A percentile compares a stretch with the other conserved stretches of the same genome.
Evolutionary conservation across 2,329 filamentous ascomycete species (phyloP).

Genomic region (Curvularia spicifera): DNA sequence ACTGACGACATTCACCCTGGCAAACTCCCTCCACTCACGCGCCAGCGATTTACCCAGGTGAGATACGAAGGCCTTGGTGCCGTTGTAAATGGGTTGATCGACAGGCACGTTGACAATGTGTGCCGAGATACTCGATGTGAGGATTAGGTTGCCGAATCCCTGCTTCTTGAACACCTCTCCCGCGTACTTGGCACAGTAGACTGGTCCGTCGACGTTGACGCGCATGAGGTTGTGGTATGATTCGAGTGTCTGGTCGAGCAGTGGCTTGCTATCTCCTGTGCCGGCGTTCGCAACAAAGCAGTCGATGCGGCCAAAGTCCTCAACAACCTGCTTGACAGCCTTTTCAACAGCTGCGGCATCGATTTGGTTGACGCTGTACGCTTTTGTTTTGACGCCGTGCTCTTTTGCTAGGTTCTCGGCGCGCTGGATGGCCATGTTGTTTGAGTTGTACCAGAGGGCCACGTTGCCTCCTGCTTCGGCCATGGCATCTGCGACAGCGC

Average conservation of each 20-base stretch:
- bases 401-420: constrained; percentile 61
- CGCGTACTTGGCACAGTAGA: constrained; percentile 53
- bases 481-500: constrained; percentile 45
- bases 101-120: constrained; percentile 81
- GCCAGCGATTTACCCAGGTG: constrained; percentile 67
- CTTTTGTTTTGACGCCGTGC: constrained; percentile 67
- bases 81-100: constrained; percentile 58
- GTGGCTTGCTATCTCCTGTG: constrained; percentile 62
- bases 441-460: constrained; percentile 54
- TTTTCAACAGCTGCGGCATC: constrained; percentile 60
- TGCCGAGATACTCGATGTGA: constrained; percentile 73
- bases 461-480: constrained; percentile 54
- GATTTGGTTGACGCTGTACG: constrained; percentile 67
- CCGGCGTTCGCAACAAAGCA: constrained; percentile 72
- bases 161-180: constrained; percentile 53
- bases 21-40: constrained; percentile 72
- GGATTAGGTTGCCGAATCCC: constrained; percentile 64
- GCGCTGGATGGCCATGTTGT: constrained; percentile 65
- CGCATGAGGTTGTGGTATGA: constrained; percentile 68
- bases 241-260: constrained; percentile 64
- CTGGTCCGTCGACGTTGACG: constrained; percentile 72
- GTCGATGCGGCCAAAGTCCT: constrained; percentile 72
- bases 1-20: constrained; percentile 68
- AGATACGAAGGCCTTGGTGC: constrained; percentile 67
- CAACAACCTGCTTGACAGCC: constrained; percentile 65